These are phyloP conservation scores for Hemileccinum impolitum DNA, from an alignment of 768 basidiomycete genomes.

Conservation along the genomic window DNA sequence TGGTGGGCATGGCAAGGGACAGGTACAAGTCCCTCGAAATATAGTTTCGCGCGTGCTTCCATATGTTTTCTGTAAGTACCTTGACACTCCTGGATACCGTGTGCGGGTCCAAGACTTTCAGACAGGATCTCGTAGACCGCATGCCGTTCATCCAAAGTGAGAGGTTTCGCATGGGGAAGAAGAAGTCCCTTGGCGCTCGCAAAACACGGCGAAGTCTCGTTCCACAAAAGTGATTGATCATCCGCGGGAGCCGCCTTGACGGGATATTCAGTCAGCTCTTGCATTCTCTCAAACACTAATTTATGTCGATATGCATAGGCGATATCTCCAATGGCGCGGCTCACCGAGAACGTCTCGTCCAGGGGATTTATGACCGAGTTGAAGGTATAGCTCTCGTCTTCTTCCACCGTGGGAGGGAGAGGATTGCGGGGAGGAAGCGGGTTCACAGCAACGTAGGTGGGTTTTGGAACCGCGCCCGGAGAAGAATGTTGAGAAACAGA, in stretches of 20 bases:
- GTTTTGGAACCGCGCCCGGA: slow-evolving; percentile 5
- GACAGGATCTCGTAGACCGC: slow-evolving; percentile 52
- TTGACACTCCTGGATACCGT: slow-evolving; percentile 47
- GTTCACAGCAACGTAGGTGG: slow-evolving; percentile 23
- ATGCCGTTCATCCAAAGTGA: slow-evolving; percentile 45
- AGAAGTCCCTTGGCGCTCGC: slow-evolving; percentile 13
- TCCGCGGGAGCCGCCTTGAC: slow-evolving; percentile 7
- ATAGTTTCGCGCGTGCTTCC: slow-evolving; percentile 44
- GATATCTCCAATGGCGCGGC: slow-evolving; percentile 27
- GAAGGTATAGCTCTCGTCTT: slow-evolving; percentile 11
- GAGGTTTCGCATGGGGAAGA: slow-evolving; percentile 24
- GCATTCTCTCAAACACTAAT: slow-evolving; percentile 26
- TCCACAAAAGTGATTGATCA: slow-evolving; percentile 12
- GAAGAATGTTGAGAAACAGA: slow-evolving; percentile 8
- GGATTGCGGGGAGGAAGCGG: slow-evolving; percentile 20
- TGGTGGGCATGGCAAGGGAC: slow-evolving; percentile 15
- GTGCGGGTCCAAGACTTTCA: slow-evolving; percentile 43
- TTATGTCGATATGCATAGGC: slow-evolving; percentile 27
- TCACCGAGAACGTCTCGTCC: slow-evolving; percentile 27
- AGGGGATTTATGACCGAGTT: slow-evolving; percentile 17
- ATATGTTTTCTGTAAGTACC: slow-evolving; percentile 52
- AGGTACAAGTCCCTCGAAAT: slow-evolving; percentile 42
- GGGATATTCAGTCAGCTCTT: slow-evolving; percentile 19
- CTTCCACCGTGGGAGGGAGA: slow-evolving; percentile 1
- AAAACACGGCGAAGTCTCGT: slow-evolving; percentile 19